Conservation (phyloP, 2,329 filamentous ascomycete genomes). For the Sporothrix brunneoviolacea region DNA sequence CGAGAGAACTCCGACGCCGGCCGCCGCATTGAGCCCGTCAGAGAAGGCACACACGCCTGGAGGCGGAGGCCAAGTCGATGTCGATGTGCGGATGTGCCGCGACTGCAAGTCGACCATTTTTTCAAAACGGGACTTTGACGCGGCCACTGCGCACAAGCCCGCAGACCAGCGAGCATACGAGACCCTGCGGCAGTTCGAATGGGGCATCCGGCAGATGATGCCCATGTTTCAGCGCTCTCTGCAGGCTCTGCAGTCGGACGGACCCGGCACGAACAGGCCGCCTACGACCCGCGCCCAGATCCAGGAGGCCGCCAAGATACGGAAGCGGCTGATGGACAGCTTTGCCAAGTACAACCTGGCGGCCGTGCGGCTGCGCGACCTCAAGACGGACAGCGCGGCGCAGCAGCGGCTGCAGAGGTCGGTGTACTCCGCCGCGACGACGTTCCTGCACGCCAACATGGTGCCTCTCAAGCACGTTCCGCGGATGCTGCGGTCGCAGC, state of each 20-base stretch:
- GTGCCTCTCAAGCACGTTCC: constrained; percentile 73
- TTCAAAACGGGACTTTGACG: constrained; percentile 67
- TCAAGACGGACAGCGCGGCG: constrained; percentile 64
- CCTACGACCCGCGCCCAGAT: constrained; percentile 60
- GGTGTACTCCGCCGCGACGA: constrained; percentile 73
- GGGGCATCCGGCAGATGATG: constrained; percentile 73
- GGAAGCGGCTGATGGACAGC: constrained; percentile 82
- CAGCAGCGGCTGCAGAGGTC: constrained; percentile 72
- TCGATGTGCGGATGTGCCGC: constrained; percentile 87
- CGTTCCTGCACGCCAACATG: constrained; percentile 86
- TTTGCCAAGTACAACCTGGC: constrained; percentile 83
- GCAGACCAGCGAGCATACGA: constrained; percentile 74
- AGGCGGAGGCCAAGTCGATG: constrained; percentile 49
- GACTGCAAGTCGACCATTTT: constrained; percentile 66
- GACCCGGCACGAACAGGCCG: constrained; percentile 24
- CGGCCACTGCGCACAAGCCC: constrained; percentile 60
- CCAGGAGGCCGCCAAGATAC: constrained; percentile 77
- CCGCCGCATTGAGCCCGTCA: constrained; percentile 20
- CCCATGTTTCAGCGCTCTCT: constrained; percentile 79
- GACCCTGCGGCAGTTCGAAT: constrained; percentile 79
- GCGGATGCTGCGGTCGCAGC: constrained; percentile 49
- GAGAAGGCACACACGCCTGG: constrained; percentile 22
- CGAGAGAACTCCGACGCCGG: constrained; percentile 8
- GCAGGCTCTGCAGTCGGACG: constrained; percentile 56
- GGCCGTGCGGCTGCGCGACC: constrained; percentile 71